Percentiles rank a stretch among this genome's conserved stretches.
These are phyloP conservation scores for Xylaria scruposa DNA, from an alignment of 495 filamentous ascomycete species.

Conservation along the genomic window DNA sequence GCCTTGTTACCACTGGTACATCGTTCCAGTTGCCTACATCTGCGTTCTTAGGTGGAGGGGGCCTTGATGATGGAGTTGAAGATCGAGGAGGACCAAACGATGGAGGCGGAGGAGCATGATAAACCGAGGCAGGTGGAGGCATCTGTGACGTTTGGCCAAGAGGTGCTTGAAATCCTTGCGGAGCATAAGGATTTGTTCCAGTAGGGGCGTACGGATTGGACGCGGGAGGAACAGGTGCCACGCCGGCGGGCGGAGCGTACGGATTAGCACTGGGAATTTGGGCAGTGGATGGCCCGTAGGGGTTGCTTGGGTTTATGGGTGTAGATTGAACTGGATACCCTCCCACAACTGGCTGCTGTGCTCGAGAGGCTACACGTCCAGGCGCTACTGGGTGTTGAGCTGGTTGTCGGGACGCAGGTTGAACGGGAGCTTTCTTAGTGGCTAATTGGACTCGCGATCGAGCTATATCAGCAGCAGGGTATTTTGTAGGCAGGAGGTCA, in stretches of 20 bases:
- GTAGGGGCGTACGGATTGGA: constrained; percentile 35
- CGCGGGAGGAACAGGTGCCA: constrained; percentile 40
- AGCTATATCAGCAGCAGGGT: constrained; percentile 87
- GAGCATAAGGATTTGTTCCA: constrained; percentile 43
- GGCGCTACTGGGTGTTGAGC: constrained; percentile 31
- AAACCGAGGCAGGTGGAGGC: constrained; percentile 43
- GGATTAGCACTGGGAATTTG: constrained; percentile 60
- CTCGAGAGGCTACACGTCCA: constrained; percentile 41
- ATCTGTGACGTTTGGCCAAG: constrained; percentile 33
- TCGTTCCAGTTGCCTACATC: constrained; percentile 91
- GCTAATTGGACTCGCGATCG: constrained; percentile 86
- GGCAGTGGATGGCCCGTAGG: constrained; percentile 41
- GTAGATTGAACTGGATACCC: constrained; percentile 50
- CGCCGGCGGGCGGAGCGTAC: constrained; percentile 61
- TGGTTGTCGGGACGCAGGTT: constrained; percentile 40
- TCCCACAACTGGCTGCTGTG: constrained; percentile 36
- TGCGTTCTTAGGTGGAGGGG: constrained; percentile 72
- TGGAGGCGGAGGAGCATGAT: constrained; percentile 43
- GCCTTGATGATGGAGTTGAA: constrained; percentile 63
- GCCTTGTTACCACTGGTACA: constrained; percentile 83
- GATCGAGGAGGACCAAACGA: constrained; percentile 50
- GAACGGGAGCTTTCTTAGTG: constrained; percentile 66
- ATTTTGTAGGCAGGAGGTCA: constrained; percentile 82
- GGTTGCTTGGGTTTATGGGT: constrained; percentile 39
- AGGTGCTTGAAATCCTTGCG: constrained; percentile 44